Evolutionary conservation across 1,284 basidiomycete species (phyloP).

Genomic region (Coniferiporia sulphurascens): DNA sequence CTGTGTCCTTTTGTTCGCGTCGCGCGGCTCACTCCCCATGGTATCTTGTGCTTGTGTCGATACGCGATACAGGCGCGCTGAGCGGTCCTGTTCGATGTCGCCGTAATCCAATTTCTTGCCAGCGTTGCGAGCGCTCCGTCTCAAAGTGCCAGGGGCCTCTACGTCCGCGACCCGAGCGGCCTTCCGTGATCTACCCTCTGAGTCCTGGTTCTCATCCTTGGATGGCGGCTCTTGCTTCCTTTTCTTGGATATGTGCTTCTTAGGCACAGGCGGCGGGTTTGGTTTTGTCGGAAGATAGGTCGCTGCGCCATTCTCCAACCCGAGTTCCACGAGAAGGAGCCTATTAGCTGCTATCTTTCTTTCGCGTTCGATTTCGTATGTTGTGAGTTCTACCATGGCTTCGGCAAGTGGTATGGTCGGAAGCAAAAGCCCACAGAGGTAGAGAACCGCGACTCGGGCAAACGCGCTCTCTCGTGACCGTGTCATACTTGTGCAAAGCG

Average conservation of each 20-base stretch:
- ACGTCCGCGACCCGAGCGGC: slow-evolving; percentile 21
- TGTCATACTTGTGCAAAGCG: neutral
- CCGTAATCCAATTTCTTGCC: slow-evolving; percentile 55
- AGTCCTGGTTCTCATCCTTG: slow-evolving; percentile 10
- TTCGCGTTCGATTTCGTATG: slow-evolving; percentile 45
- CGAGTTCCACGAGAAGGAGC: slow-evolving; percentile 38
- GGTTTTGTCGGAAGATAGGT: slow-evolving; percentile 3
- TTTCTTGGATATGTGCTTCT: slow-evolving; percentile 21
- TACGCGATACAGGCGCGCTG: neutral
- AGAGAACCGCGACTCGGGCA: too few relatives aligned
- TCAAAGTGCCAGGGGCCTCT: slow-evolving; percentile 26
- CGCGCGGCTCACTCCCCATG: slow-evolving; percentile 26
- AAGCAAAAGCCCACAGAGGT: neutral
- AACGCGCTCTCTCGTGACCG: too few relatives aligned
- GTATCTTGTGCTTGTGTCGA: slow-evolving; percentile 13
- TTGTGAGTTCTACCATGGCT: slow-evolving; percentile 32
- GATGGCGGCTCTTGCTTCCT: slow-evolving; percentile 15
- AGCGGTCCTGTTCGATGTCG: slow-evolving; percentile 28
- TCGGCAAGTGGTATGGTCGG: neutral
- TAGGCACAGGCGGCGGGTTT: slow-evolving; percentile 5
- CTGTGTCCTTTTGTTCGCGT: slow-evolving; percentile 38
- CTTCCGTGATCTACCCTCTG: slow-evolving; percentile 2
- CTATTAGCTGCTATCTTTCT: slow-evolving; percentile 49
- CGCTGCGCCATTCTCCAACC: slow-evolving; percentile 32
- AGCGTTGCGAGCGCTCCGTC: slow-evolving; percentile 61